phyloP scores from a whole-genome alignment of 164 flowering plant genomes.

The Magnolia sinica region DNA sequence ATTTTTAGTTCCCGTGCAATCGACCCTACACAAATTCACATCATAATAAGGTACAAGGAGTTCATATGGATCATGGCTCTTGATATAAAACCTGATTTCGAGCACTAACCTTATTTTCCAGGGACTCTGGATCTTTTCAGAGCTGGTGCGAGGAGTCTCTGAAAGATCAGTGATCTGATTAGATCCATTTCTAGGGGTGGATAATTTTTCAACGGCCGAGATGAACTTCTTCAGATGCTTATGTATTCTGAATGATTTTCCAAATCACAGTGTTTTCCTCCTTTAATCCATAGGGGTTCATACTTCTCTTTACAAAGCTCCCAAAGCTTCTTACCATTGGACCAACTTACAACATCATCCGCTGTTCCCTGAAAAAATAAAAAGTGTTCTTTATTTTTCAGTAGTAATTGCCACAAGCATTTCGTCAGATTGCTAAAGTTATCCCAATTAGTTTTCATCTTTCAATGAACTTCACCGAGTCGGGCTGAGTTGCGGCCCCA shows the following conservation, averaged over 20 bases:
- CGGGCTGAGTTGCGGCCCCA: too few relatives aligned
- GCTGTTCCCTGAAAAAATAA: slow-evolving; percentile 53
- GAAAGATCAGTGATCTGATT: slow-evolving; percentile 13
- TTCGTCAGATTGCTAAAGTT: too few relatives aligned
- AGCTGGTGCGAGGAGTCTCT: slow-evolving; percentile 20
- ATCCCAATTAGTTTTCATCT: too few relatives aligned
- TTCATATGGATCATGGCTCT: background rate
- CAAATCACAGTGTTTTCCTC: slow-evolving; percentile 62
- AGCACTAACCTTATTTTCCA: background rate
- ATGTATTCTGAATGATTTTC: slow-evolving; percentile 58
- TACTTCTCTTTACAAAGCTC: slow-evolving; percentile 67
- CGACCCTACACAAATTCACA: background rate
- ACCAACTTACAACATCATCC: slow-evolving; percentile 63
- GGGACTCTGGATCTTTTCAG: slow-evolving; percentile 9
- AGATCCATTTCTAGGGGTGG: slow-evolving; percentile 15
- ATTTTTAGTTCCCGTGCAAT: too few relatives aligned
- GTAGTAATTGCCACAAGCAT: background rate
- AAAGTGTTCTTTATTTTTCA: background rate
- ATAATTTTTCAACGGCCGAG: slow-evolving; percentile 46
- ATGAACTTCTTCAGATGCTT: slow-evolving; percentile 61
- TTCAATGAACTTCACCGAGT: too few relatives aligned
- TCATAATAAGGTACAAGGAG: background rate
- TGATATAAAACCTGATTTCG: background rate
- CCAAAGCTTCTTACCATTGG: slow-evolving; percentile 73
- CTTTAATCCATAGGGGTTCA: slow-evolving; percentile 68